Evolutionary conservation across 2,329 filamentous ascomycete genomes (phyloP).

Genomic region (Neonectria punicea): DNA sequence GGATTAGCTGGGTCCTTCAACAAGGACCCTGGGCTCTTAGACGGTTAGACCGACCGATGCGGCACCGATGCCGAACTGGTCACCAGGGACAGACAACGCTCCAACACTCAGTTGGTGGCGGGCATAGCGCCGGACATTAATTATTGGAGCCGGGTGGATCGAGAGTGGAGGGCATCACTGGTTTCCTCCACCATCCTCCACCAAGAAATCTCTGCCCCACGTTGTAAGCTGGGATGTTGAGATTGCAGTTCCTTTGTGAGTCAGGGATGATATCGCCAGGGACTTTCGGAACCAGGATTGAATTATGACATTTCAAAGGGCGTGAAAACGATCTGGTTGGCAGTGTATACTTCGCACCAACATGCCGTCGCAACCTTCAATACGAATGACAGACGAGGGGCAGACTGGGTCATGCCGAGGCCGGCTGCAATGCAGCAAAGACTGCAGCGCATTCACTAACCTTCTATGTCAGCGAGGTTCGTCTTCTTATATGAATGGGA

Average conservation of each 20-base stretch:
- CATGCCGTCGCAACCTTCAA: background rate
- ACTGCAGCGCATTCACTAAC: background rate
- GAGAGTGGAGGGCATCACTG: constrained; percentile 29
- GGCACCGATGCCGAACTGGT: constrained; percentile 33
- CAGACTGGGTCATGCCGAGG: background rate
- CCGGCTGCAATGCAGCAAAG: background rate
- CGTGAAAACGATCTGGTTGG: too few species aligned
- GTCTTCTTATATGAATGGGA: background rate
- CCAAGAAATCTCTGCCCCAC: constrained; percentile 13
- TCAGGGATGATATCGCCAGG: background rate
- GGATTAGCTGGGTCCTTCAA: constrained; percentile 10
- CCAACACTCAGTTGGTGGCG: background rate
- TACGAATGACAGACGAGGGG: background rate
- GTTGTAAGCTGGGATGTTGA: constrained; percentile 1
- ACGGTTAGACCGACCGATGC: constrained; percentile 32
- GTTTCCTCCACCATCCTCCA: background rate
- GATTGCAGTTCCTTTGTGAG: background rate
- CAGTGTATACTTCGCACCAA: background rate
- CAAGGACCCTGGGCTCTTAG: constrained; percentile 12
- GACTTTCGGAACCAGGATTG: background rate
- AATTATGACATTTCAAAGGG: background rate
- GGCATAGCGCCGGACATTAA: constrained; percentile 30
- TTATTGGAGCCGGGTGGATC: constrained; percentile 11
- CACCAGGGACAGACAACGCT: background rate
- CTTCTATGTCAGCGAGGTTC: background rate